A percentile compares a stretch with the other conserved stretches of the same genome.
Conservation (phyloP, 2,329 filamentous ascomycete genomes). For the Ophiosphaerella narmari region DNA sequence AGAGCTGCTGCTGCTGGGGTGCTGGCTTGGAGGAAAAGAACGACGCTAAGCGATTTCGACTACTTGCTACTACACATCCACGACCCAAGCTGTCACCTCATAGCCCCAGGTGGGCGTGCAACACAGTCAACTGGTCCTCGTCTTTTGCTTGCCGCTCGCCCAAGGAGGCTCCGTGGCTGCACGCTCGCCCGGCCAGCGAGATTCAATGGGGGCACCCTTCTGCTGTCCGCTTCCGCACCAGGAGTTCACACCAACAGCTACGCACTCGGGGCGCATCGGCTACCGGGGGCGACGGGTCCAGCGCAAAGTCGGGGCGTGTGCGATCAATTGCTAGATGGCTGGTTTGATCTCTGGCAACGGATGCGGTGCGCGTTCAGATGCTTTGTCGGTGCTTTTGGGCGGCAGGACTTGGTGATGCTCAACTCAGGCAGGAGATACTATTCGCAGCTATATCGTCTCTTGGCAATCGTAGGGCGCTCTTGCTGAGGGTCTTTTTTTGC, state of each 20-base stretch:
- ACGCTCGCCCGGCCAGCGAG: no score
- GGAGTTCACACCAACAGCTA: constrained; percentile 15
- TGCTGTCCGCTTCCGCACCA: background rate
- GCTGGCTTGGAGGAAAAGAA: constrained; percentile 8
- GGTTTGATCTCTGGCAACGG: no score
- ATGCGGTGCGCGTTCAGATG: no score
- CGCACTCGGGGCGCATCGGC: constrained; percentile 17
- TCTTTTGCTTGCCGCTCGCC: background rate
- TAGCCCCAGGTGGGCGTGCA: constrained; percentile 17
- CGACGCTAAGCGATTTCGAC: constrained; percentile 23
- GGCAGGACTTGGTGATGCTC: no score
- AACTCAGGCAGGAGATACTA: no score
- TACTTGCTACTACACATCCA: constrained; percentile 22
- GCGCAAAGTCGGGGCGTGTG: background rate
- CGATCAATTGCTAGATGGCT: background rate
- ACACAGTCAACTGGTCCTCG: constrained; percentile 6
- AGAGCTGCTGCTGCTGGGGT: constrained; percentile 16
- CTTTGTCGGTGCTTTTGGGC: no score
- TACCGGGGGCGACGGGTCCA: background rate
- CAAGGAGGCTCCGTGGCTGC: background rate
- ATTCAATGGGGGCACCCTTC: background rate
- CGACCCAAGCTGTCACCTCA: constrained; percentile 32
- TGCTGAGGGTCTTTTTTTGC: no score
- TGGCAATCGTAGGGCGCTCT: no score
- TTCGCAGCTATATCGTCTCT: no score